Percentiles rank a stretch among this genome's conserved stretches.
phyloP scores from a whole-genome alignment of 164 flowering plant species.

The Dillenia turbinata region DNA sequence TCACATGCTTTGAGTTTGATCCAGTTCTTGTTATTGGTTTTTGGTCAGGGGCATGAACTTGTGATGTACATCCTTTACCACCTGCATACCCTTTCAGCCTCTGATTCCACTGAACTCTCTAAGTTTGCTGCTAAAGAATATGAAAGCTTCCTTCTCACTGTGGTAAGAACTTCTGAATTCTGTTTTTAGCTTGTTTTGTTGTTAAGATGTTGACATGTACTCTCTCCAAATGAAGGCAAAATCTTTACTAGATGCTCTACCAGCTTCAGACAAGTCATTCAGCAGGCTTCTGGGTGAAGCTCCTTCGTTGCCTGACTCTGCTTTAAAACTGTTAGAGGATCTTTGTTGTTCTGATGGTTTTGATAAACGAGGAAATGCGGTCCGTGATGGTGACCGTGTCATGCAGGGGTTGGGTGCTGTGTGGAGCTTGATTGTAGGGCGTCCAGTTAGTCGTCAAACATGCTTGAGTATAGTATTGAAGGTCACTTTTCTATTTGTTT shows the following conservation, averaged over 20 bases:
- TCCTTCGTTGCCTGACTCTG: slow-evolving; percentile 78
- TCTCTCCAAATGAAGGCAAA: slow-evolving; percentile 51
- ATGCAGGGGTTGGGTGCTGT: slow-evolving; percentile 98
- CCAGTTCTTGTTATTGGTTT: slow-evolving; percentile 6
- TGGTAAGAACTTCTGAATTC: slow-evolving; percentile 41
- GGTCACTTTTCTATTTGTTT: slow-evolving; percentile 35
- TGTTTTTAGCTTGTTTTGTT: not conserved
- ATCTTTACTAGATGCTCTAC: slow-evolving; percentile 69
- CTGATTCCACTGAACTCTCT: slow-evolving; percentile 32
- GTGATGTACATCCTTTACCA: slow-evolving; percentile 77
- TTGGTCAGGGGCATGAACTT: slow-evolving; percentile 89
- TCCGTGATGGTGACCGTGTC: slow-evolving; percentile 84
- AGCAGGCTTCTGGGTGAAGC: slow-evolving; percentile 93
- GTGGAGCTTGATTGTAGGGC: slow-evolving; percentile 91
- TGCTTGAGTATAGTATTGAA: slow-evolving; percentile 84
- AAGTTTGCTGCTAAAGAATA: slow-evolving; percentile 52
- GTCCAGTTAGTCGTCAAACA: slow-evolving; percentile 68
- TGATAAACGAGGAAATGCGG: slow-evolving; percentile 42
- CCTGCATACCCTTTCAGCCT: slow-evolving; percentile 45
- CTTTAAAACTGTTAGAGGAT: slow-evolving; percentile 64
- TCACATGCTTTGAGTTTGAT: not conserved
- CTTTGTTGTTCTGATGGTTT: slow-evolving; percentile 57
- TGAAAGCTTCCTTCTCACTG: slow-evolving; percentile 74
- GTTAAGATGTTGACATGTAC: slow-evolving; percentile 2
- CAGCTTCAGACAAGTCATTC: slow-evolving; percentile 91